Conservation (phyloP, 768 basidiomycete genomes). For the Cyclocybe aegerita region DNA sequence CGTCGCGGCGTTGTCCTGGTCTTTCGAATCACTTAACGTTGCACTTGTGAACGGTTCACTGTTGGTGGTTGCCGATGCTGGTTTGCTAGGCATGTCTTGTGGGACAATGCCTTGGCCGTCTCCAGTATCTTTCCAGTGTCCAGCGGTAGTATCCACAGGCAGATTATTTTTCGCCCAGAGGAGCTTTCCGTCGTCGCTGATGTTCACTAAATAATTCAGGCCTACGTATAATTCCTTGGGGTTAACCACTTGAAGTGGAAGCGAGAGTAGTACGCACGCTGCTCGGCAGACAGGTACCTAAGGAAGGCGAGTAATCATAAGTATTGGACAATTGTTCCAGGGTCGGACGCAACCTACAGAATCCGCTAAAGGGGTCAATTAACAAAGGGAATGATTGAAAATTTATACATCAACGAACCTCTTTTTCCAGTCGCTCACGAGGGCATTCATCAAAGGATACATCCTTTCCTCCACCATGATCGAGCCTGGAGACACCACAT, state of each 20-base stretch:
- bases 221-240: constrained; percentile 29
- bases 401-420: constrained; percentile 31
- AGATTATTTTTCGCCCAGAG: constrained; percentile 59
- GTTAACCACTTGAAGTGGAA: background rate
- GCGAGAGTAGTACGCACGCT: constrained; percentile 33
- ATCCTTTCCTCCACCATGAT: constrained; percentile 56
- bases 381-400: background rate
- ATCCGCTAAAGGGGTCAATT: constrained; percentile 35
- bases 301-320: too few species aligned
- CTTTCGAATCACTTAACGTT: constrained; percentile 8
- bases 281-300: constrained; percentile 60
- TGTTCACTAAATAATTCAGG: constrained; percentile 62
- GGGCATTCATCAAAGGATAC: constrained; percentile 59
- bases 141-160: constrained; percentile 59
- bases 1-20: constrained; percentile 32
- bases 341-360: constrained; percentile 26
- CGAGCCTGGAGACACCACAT: constrained; percentile 45
- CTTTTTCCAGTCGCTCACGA: constrained; percentile 57
- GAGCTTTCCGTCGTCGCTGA: constrained; percentile 52
- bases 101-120: constrained; percentile 54
- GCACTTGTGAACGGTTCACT: constrained; percentile 20
- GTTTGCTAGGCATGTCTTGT: constrained; percentile 23
- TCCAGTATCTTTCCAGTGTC: constrained; percentile 62
- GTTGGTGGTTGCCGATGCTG: constrained; percentile 4
- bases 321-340: too few species aligned